Evolutionary conservation across 441 rosid species (phyloP).

Genomic region (Pelargonium myrrhifolium): DNA sequence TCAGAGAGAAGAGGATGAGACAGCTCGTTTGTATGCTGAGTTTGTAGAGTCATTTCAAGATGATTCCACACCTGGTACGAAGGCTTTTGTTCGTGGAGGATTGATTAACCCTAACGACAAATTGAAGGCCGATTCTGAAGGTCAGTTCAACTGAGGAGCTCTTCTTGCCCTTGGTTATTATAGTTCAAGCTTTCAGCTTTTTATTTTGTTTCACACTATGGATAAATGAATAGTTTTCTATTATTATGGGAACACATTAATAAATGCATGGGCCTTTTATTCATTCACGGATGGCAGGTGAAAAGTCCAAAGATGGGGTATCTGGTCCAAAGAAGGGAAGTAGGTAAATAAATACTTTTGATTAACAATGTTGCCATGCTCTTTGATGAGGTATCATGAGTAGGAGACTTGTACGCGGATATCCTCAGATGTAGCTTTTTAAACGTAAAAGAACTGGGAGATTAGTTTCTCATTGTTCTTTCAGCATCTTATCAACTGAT

Average conservation of each 20-base stretch:
- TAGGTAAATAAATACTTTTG: constrained; percentile 93
- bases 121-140: constrained; percentile 63
- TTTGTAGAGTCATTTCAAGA: constrained; percentile 6
- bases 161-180: constrained; percentile 1
- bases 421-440: constrained; percentile 19
- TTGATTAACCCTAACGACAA: constrained; percentile 70
- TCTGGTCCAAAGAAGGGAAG: constrained; percentile 99
- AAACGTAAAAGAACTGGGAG: constrained; percentile 12
- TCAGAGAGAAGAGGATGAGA: not conserved
- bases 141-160: constrained; percentile 37
- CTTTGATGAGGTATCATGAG: constrained; percentile 30
- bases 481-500: too few species aligned
- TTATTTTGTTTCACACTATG: constrained; percentile 33
- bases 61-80: constrained; percentile 22
- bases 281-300: constrained; percentile 99
- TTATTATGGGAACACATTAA: constrained; percentile 61
- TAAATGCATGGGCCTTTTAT: constrained; percentile 92
- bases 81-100: constrained; percentile 96
- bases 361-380: constrained; percentile 44
- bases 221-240: constrained; percentile 50
- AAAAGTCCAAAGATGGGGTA: constrained; percentile 99
- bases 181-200: constrained; percentile 11
- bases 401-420: constrained; percentile 22
- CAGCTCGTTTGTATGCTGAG: constrained; percentile 2
- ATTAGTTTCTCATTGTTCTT: constrained; percentile 8